These are phyloP conservation scores for Mycoemilia scoparia DNA, from an alignment of 192 early-diverging fungal species.

Conservation along the genomic window DNA sequence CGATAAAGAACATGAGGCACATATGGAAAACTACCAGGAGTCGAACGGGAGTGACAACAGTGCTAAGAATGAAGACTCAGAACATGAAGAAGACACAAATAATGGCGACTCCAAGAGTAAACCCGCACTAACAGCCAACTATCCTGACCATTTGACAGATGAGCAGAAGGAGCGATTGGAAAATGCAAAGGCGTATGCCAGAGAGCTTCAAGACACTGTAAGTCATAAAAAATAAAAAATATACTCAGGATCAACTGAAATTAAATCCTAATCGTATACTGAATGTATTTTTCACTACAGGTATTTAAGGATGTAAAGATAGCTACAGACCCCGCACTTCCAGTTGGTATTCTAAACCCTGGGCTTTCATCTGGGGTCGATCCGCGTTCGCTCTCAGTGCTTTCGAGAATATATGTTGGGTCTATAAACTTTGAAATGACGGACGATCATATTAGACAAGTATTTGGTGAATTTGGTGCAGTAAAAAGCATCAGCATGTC, in stretches of 20 bases:
- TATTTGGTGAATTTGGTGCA: conserved; percentile 60
- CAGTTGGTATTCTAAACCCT: conserved; percentile 12
- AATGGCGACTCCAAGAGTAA: too few species aligned
- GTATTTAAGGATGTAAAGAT: too few species aligned
- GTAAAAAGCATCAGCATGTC: conserved; percentile 64
- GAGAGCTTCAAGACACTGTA: conserved; percentile 28
- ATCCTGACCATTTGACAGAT: too few species aligned
- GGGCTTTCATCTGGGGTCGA: conserved; percentile 21
- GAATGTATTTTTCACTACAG: too few species aligned
- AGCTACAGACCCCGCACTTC: too few species aligned
- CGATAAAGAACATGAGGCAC: too few species aligned
- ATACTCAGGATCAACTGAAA: conserved; percentile 7
- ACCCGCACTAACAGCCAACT: too few species aligned
- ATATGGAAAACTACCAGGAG: too few species aligned
- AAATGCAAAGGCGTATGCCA: conserved; percentile 18
- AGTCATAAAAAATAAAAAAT: conserved; percentile 9
- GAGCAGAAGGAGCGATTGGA: conserved; percentile 15
- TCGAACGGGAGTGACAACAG: too few species aligned
- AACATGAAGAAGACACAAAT: too few species aligned
- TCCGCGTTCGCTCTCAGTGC: conserved; percentile 18
- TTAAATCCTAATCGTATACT: too few species aligned
- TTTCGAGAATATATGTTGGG: conserved; percentile 58
- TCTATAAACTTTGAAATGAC: conserved; percentile 74
- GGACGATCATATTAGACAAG: conserved; percentile 55
- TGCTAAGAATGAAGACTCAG: too few species aligned